phyloP scores from a whole-genome alignment of 2,329 filamentous ascomycete genomes.

The Calonectria pauciramosa region DNA sequence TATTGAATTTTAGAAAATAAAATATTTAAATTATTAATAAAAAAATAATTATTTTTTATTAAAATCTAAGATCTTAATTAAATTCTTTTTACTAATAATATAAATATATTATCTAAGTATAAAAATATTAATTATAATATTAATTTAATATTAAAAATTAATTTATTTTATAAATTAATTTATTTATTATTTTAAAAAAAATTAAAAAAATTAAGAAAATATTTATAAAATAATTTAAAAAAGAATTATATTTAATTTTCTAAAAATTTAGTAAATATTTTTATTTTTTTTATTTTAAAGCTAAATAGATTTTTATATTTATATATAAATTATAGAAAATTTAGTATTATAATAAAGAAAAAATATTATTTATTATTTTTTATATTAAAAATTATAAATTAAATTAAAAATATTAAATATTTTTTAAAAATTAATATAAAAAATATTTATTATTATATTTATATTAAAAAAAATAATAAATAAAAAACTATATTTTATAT shows the following conservation, averaged over 20 bases:
- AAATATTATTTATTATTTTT: neutral
- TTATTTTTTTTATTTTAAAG: neutral
- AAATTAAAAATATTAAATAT: neutral
- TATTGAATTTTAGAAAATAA: too few species aligned
- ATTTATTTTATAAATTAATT: slow-evolving; percentile 23
- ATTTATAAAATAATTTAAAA: neutral
- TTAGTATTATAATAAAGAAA: neutral
- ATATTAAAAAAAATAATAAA: neutral
- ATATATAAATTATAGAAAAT: neutral
- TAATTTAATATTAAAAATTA: slow-evolving; percentile 24
- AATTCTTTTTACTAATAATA: neutral
- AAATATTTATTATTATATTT: neutral
- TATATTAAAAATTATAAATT: neutral
- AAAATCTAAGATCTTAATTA: neutral
- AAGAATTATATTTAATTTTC: neutral
- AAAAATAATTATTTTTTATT: too few species aligned
- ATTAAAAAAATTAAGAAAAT: neutral
- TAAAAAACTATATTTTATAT: neutral
- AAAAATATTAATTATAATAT: neutral
- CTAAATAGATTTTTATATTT: neutral
- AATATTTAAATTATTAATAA: too few species aligned
- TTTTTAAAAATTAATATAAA: neutral
- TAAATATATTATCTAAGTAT: neutral
- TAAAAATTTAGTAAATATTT: neutral
- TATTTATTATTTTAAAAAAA: neutral